These are phyloP conservation scores for Thalassiosira mediterranea DNA, from an alignment of 352 stramenopile species.

Conservation along the genomic window DNA sequence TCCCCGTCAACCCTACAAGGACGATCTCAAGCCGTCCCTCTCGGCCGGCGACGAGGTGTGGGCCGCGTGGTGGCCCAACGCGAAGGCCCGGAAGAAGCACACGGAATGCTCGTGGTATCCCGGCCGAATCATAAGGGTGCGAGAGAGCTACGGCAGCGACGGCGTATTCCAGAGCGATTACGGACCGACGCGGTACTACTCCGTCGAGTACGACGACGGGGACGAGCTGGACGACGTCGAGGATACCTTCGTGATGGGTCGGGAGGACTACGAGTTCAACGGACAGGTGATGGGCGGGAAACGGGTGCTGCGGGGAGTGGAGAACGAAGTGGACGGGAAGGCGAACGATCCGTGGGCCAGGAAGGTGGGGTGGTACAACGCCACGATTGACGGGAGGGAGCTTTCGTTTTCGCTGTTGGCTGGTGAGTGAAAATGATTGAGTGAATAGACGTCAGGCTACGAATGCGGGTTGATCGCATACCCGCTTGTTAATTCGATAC, in stretches of 20 bases:
- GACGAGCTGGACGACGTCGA: slow-evolving; percentile 21
- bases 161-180: slow-evolving; percentile 11
- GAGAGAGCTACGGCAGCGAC: background rate
- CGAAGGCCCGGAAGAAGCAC: background rate
- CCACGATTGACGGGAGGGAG: slow-evolving; percentile 16
- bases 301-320: slow-evolving; percentile 17
- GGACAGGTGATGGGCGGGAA: background rate
- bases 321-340: slow-evolving; percentile 8
- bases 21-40: slow-evolving; percentile 6
- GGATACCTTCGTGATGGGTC: slow-evolving; percentile 17
- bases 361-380: slow-evolving; percentile 29
- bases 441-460: no score
- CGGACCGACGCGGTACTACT: slow-evolving; percentile 3
- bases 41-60: slow-evolving; percentile 8
- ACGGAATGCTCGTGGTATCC: slow-evolving; percentile 9
- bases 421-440: no score
- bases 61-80: slow-evolving; percentile 3
- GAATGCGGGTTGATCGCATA: no score
- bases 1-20: background rate
- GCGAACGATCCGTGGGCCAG: slow-evolving; percentile 31
- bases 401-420: slow-evolving; percentile 17
- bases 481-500: no score
- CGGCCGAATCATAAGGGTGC: slow-evolving; percentile 15
- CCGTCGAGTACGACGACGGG: slow-evolving; percentile 31
- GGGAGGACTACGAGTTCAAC: slow-evolving; percentile 24